phyloP scores from a whole-genome alignment of 495 filamentous ascomycete species.

The Talaromyces nanjingensis region DNA sequence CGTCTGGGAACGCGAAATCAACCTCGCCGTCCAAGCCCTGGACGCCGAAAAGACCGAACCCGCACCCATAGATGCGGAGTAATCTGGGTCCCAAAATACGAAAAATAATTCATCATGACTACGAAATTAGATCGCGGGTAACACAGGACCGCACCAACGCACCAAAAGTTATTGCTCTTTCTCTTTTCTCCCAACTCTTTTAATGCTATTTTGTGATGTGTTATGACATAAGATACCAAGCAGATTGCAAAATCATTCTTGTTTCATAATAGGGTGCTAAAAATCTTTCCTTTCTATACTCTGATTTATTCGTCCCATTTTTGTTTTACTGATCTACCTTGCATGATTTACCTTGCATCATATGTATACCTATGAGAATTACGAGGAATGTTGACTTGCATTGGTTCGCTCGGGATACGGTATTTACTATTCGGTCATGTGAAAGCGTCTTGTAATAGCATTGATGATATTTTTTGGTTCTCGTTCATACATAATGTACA shows the following conservation, averaged over 20 bases:
- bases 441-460: not conserved
- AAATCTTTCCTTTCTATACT: not conserved
- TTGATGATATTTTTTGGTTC: not conserved
- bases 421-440: not conserved
- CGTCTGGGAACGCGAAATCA: slow-evolving; percentile 64
- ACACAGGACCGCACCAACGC: slow-evolving; percentile 8
- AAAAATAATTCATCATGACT: not conserved
- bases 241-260: not conserved
- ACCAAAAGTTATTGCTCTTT: slow-evolving; percentile 7
- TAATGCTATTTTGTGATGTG: not conserved
- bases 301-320: not conserved
- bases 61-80: not conserved
- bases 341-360: not conserved
- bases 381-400: not conserved
- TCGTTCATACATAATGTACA: not conserved
- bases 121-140: slow-evolving; percentile 8
- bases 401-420: not conserved
- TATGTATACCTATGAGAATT: not conserved
- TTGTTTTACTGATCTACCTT: not conserved
- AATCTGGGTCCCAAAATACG: not conserved
- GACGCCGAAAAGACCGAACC: slow-evolving; percentile 27
- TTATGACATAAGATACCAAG: slow-evolving; percentile 4
- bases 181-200: not conserved
- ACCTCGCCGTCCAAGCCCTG: slow-evolving; percentile 64
- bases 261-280: not conserved